Percentiles rank a stretch among this genome's conserved stretches.
Evolutionary conservation across 257 asterid genomes (phyloP).

Genomic region (Solanum stenotomum): DNA sequence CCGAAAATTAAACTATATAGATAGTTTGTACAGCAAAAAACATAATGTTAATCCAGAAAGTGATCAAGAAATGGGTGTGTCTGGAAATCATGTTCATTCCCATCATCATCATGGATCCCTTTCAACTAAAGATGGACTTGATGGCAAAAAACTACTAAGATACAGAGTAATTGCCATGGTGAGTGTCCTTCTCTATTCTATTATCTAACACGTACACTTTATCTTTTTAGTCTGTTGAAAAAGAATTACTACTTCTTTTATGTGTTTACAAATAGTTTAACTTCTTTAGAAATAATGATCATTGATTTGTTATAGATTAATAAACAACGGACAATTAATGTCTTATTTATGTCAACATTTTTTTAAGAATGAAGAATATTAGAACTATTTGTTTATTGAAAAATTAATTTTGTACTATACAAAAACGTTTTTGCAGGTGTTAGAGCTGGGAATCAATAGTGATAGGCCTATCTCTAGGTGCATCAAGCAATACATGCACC

Average conservation of each 20-base stretch:
- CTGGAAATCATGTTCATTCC: conserved; percentile 1
- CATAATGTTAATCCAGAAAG: not conserved
- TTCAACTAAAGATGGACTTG: not conserved
- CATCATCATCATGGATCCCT: conserved; percentile 10
- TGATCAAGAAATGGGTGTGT: conserved; percentile 12
- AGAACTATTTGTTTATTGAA: too few species aligned
- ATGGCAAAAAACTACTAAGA: conserved; percentile 4
- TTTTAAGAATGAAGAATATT: too few species aligned
- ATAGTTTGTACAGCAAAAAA: conserved; percentile 2
- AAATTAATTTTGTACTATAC: not conserved
- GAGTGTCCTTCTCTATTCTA: not conserved
- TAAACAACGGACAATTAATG: too few species aligned
- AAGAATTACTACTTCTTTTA: not conserved
- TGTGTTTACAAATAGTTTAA: not conserved
- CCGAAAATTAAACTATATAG: too few species aligned
- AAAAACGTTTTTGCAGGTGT: conserved; percentile 10
- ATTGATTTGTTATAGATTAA: too few species aligned
- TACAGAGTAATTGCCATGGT: conserved; percentile 21
- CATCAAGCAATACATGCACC: conserved; percentile 26
- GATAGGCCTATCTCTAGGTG: conserved; percentile 32
- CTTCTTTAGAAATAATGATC: too few species aligned
- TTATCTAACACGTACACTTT: not conserved
- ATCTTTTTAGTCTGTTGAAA: not conserved
- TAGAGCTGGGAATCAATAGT: conserved; percentile 41
- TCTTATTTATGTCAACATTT: too few species aligned